Evolutionary conservation across 2,329 filamentous ascomycete species (phyloP).

Genomic region (Neonectria sp.): DNA sequence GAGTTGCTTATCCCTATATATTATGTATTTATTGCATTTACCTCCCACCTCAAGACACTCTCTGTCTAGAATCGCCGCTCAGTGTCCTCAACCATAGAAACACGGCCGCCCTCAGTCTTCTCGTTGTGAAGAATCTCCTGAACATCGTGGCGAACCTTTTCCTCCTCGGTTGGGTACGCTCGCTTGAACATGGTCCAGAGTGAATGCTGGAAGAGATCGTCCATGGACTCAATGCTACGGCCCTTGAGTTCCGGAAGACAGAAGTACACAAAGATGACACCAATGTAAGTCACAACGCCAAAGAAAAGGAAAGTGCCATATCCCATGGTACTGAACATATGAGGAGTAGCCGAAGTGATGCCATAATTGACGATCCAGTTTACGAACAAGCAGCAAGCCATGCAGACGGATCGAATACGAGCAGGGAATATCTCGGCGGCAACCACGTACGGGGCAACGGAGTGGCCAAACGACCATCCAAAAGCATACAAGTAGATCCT

Average conservation of each 20-base stretch:
- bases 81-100: constrained; percentile 13
- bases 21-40: not conserved
- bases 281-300: constrained; percentile 22
- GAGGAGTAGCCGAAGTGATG: constrained; percentile 34
- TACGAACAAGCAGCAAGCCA: constrained; percentile 35
- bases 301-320: constrained; percentile 42
- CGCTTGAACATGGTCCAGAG: constrained; percentile 29
- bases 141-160: constrained; percentile 27
- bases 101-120: constrained; percentile 10
- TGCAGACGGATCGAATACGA: constrained; percentile 40
- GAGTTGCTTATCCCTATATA: too few species aligned
- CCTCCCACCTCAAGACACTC: not conserved
- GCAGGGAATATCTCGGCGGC: constrained; percentile 43
- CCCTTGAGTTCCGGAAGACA: constrained; percentile 28
- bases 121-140: constrained; percentile 10
- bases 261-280: constrained; percentile 24
- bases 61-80: not conserved
- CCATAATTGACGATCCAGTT: constrained; percentile 42
- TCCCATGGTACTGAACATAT: constrained; percentile 37
- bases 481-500: constrained; percentile 41
- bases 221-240: constrained; percentile 26
- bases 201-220: constrained; percentile 26
- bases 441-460: constrained; percentile 39
- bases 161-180: constrained; percentile 24
- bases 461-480: constrained; percentile 41